Base-by-base conservation (phyloP, 2,329 filamentous ascomycete species). In the Penicillium italicum region DNA sequence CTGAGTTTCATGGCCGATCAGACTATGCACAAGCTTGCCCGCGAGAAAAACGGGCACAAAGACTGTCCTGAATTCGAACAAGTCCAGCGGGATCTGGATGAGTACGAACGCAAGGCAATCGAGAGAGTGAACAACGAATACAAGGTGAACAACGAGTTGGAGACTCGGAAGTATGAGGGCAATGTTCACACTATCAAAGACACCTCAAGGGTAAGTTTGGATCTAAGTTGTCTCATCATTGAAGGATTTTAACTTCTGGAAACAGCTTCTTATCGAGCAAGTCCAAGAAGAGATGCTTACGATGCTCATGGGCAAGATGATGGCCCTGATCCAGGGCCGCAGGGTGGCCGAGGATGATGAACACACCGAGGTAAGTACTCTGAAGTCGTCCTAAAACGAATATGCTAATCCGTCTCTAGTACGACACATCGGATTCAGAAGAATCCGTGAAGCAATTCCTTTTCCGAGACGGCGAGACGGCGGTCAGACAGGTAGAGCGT, bases 1-100 rank as follows among this genome's bases (percentile, higher is more conserved):
- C 64, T 79, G 44, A 69, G 68, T 26, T 66, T 75, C 11, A 57
- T 78, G 46, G 74, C 75, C 5, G 68, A 66, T 14, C 71, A 74
- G 26, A 71, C 74, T 7, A 69, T 77, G 57, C 61, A 68, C 52
- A 71, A 66, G 42, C 62, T 78, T 38, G 64, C 71, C 26, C 71
- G 70, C 30, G 75, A 78, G 47, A 72, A 74, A 50, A 74, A 73
- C 42, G 70, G 69, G 11, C 75, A 78, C 60, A 70, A 68, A 46
- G 67, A 72, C 8, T 70, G 72, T 5, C 69, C 71, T 2, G 74
- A 77, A 58, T 76, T 70, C 50, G 62, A 72, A 5, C 67, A 72
- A 50, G 61, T 77, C 31, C 63, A 72, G 46, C 57, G 60, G 30
- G 67, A 68, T 18, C 62, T 78, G 31, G 48, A 61, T 49, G 47